These are phyloP conservation scores for Moesziomyces parantarcticus DNA, from an alignment of 1,284 basidiomycete species.

Conservation along the genomic window DNA sequence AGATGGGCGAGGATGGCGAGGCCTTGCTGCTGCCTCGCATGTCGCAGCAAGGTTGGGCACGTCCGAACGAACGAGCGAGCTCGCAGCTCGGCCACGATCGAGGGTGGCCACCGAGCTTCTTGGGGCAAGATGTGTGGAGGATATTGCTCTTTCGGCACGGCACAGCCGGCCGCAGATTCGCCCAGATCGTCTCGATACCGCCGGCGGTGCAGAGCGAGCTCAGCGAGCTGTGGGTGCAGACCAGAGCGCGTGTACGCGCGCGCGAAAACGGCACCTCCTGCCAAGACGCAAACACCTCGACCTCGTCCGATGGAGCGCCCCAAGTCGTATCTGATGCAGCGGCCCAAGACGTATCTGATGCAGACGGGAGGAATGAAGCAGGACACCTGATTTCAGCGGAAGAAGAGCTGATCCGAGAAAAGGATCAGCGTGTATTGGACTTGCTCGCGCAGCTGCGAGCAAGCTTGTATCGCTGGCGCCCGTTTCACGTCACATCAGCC, in stretches of 20 bases:
- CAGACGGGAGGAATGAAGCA: too few species aligned
- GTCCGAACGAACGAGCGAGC: not conserved
- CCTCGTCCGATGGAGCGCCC: too few species aligned
- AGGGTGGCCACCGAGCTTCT: conserved; percentile 43
- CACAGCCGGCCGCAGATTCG: conserved; percentile 26
- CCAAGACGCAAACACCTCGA: too few species aligned
- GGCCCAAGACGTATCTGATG: too few species aligned
- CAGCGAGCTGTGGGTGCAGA: conserved; percentile 28
- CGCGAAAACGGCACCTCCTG: not conserved
- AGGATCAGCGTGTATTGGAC: conserved; percentile 23
- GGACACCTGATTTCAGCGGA: not conserved
- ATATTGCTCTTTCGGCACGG: conserved; percentile 43
- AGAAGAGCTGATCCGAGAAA: not conserved
- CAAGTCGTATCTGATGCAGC: too few species aligned
- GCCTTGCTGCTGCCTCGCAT: too few species aligned
- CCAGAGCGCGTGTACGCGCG: conserved; percentile 17
- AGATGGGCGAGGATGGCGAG: conserved; percentile 35
- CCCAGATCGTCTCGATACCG: conserved; percentile 34
- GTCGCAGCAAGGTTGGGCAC: too few species aligned
- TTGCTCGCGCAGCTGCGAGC: conserved; percentile 25
- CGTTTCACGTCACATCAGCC: conserved; percentile 18
- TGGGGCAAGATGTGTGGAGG: conserved; percentile 41
- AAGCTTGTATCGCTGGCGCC: conserved; percentile 40
- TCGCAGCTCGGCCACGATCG: conserved; percentile 19
- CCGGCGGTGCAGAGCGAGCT: conserved; percentile 32